Conservation (phyloP, 2,329 filamentous ascomycete genomes). For the Bipolaris victoriae region DNA sequence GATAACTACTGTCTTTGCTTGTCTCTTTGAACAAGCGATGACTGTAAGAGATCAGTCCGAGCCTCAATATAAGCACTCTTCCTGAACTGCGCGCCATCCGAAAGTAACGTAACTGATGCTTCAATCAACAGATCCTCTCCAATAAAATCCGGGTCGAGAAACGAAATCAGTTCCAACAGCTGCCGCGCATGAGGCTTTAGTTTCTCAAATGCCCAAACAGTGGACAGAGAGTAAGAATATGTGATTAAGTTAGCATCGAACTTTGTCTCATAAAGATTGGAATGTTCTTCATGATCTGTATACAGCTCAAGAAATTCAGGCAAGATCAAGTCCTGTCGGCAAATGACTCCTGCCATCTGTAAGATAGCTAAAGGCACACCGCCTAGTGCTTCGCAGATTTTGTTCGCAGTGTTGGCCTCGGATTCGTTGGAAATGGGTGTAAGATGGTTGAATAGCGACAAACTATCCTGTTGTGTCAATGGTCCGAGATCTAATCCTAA, state of each 20-base stretch:
- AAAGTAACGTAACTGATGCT: conserved; percentile 7
- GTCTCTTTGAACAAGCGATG: conserved; percentile 9
- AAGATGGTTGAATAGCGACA: conserved; percentile 9
- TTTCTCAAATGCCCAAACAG: conserved; percentile 14
- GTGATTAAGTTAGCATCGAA: conserved; percentile 1
- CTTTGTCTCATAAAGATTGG: conserved; percentile 9
- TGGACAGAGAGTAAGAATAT: conserved; percentile 9
- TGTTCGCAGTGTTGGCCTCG: conserved; percentile 1
- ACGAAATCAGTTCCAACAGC: conserved; percentile 11
- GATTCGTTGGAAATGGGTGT: conserved; percentile 2
- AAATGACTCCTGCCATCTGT: conserved; percentile 28
- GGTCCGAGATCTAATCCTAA: conserved; percentile 13
- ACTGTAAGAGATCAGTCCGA: conserved; percentile 9
- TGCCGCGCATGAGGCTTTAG: conserved; percentile 8
- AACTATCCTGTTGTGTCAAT: conserved; percentile 9
- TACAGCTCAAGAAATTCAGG: conserved; percentile 16
- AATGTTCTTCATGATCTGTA: conserved; percentile 9
- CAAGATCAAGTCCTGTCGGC: conserved; percentile 11
- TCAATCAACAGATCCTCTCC: conserved; percentile 11
- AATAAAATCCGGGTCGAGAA: conserved; percentile 14
- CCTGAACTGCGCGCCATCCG: conserved; percentile 2
- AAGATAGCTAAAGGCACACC: conserved; percentile 27
- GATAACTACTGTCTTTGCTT: conserved; percentile 9
- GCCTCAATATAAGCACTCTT: conserved; percentile 5
- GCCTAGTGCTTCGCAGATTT: conserved; percentile 13